Base-by-base conservation (phyloP, 352 stramenopile species). In the Pythium coloratum region DNA sequence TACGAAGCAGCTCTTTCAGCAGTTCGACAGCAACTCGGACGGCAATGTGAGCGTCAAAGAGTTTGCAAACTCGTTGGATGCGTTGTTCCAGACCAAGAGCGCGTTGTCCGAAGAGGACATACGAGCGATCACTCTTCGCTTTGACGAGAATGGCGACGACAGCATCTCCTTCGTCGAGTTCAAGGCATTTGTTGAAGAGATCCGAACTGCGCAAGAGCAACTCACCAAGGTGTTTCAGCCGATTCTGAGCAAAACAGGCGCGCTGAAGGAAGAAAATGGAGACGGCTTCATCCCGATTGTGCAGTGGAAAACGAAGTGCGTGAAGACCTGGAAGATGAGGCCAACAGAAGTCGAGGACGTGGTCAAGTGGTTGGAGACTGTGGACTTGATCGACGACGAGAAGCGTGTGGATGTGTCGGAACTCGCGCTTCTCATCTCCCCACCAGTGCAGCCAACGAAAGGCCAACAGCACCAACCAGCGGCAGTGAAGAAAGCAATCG, bases 1-100 rank as follows among this genome's bases (percentile, higher is more conserved):
- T 0, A 63, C 90, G 6, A 70, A 79, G 10, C 74, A 93, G 16
- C 72, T 93, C 6, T 96, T 97, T 46, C 59, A 81, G n/a, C 73
- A 95, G 3, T 93, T 95, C 53, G 87, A 95, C 62, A 59, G 65
- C 1, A 78, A 94, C 46, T 73, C 66, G 0, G 86, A 92, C 33
- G 81, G 87, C 3, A 73, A 64, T 18, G 81, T 95, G 24, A 89
- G 76, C 0, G 33, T 82, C 0, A 32, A 55, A 6, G 87, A 95
- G 58, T 90, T 94, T 55, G 72, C 86, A 34, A 57, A 54, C 10
- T 68, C 71, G 5, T 69, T 95, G n/a, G 62, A 84, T n/a, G 58
- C 76, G 26, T 64, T 95, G 6, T 87, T 89, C 33, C 42, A 65
- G 33, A 61, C 55, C 1, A 73, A 83, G 34, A 59, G 24, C 14